A percentile compares a stretch with the other conserved stretches of the same genome.
Evolutionary conservation across 495 filamentous ascomycete genomes (phyloP).

Genomic region (Penicillium verhagenii): DNA sequence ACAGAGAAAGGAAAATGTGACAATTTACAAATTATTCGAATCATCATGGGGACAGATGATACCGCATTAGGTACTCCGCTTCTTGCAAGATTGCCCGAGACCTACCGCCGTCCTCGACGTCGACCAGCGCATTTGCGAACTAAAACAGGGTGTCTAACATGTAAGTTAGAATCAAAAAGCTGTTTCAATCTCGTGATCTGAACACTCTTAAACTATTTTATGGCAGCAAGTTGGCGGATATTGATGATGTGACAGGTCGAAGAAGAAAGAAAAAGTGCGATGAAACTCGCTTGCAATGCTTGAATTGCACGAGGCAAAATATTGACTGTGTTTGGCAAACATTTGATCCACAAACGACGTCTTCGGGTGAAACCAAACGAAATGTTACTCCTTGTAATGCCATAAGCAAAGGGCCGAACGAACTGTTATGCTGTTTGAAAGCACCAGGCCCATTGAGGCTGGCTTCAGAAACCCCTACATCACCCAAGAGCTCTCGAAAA

Average conservation of each 20-base stretch:
- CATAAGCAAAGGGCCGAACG: background rate
- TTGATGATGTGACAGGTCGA: slow-evolving; percentile 9
- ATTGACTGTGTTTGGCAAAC: slow-evolving; percentile 14
- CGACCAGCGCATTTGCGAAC: slow-evolving; percentile 24
- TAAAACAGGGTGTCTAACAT: slow-evolving; percentile 25
- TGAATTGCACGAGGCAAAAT: slow-evolving; percentile 15
- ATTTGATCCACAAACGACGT: background rate
- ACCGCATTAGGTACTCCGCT: background rate
- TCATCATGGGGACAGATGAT: background rate
- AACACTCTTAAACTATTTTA: too few species aligned
- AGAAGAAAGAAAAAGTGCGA: slow-evolving; percentile 29
- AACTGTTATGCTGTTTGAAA: background rate
- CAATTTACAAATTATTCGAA: too few species aligned
- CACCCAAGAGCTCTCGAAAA: background rate
- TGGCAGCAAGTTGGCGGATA: background rate
- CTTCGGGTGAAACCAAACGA: background rate
- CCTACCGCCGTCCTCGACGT: slow-evolving; percentile 19
- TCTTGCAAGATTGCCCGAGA: background rate
- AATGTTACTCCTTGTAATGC: background rate
- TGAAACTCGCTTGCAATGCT: slow-evolving; percentile 11
- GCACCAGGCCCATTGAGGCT: background rate
- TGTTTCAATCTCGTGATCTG: too few species aligned
- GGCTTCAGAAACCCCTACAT: background rate
- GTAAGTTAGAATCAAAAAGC: slow-evolving; percentile 2
- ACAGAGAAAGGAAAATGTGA: too few species aligned